Evolutionary conservation across 345 rosid genomes (phyloP).

Genomic region (Hypericum perforatum): DNA sequence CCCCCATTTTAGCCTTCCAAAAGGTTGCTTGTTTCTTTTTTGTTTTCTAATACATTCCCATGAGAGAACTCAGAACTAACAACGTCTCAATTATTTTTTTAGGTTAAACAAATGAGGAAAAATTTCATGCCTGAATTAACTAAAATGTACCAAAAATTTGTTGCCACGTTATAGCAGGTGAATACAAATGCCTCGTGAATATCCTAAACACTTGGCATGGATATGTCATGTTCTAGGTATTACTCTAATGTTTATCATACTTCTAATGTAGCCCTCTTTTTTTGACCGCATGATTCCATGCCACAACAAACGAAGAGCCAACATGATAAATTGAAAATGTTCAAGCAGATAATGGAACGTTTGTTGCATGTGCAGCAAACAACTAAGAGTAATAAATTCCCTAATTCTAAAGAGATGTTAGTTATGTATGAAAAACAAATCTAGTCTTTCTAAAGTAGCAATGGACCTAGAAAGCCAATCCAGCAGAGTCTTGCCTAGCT

Average conservation of each 20-base stretch:
- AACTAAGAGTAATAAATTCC: conserved; percentile 37
- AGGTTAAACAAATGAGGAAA: too few species aligned
- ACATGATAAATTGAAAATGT: conserved; percentile 52
- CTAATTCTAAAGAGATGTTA: conserved; percentile 55
- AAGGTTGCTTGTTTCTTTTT: too few species aligned
- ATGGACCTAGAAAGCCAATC: too few species aligned
- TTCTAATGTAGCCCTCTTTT: too few species aligned
- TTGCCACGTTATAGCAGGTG: too few species aligned
- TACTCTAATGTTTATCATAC: too few species aligned
- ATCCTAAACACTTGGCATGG: too few species aligned
- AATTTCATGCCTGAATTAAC: conserved; percentile 51
- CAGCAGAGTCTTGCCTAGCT: conserved; percentile 58
- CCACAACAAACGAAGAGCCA: conserved; percentile 66
- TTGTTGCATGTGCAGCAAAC: conserved; percentile 39
- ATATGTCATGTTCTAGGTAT: too few species aligned
- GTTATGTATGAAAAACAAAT: conserved; percentile 60
- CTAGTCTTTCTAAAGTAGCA: conserved; percentile 33
- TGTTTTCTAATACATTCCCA: too few species aligned
- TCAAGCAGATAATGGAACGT: conserved; percentile 63
- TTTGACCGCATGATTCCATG: too few species aligned
- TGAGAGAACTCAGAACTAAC: conserved; percentile 4
- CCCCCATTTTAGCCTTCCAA: conserved; percentile 63
- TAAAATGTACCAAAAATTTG: conserved; percentile 70
- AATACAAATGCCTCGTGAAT: too few species aligned
- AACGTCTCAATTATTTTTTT: too few species aligned